Base-by-base conservation (phyloP, 495 filamentous ascomycete species). In the Amphirosellinia nigrospora region DNA sequence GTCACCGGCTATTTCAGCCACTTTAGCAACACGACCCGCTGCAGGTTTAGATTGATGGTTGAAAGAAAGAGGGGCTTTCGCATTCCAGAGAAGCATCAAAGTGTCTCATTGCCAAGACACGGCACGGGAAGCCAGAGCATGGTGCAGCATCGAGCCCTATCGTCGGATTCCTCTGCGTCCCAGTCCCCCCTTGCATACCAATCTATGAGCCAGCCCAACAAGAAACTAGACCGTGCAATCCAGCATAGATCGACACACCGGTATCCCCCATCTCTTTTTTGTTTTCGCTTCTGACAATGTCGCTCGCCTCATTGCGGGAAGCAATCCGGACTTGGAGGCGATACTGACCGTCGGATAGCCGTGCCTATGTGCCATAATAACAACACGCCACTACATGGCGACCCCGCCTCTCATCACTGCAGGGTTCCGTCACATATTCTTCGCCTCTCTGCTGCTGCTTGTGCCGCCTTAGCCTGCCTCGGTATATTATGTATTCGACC, bases 341-440 rank as follows among this genome's bases (percentile, higher is more conserved):
- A 66, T 45, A 8, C 66, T 68, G 55, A 61, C 66, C 66, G 66
- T 68, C 66, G 66, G 66, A 68, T 68, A 68, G 66, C 26, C 66
- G 66, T 68, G 66, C 66, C 66, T 68, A 8, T 38, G 55, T 48
- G 53, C 66, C 66, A 68, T 68, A 60, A 30, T 30, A 36, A 32
- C n/a, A 60, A 68, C 53, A 59, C 53, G 53, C 66, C 55, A 67
- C 36, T 58, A 53, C n/a, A n/a, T 53, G 7, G 38, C 32, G 30
- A 2, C n/a, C 34, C 30, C 34, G 64, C 48, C 23, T 53, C 21
- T 58, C 6, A 19, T 38, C 53, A 19, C 5, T 55, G 34, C 32
- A n/a, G 34, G 45, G 41, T 16, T 10, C 61, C 41, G 58, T 21
- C 38, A 26, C 58, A 26, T 21, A 26, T 6, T 23, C 11, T 62